Conservation (phyloP, 2,329 filamentous ascomycete species). For the Byssothecium circinans region DNA sequence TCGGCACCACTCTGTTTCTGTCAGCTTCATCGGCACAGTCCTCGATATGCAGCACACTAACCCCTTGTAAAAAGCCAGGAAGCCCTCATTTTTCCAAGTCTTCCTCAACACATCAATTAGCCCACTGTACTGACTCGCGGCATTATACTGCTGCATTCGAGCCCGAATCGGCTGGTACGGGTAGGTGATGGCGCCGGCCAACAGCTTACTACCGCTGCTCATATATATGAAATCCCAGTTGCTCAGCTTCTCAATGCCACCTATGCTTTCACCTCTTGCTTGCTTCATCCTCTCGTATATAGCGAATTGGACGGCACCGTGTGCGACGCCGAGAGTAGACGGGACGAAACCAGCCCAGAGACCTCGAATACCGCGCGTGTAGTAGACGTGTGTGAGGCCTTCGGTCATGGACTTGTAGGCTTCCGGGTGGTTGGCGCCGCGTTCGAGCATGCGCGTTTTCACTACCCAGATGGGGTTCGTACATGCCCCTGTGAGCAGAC, state of each 20-base stretch:
- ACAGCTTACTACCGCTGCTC: slow-evolving; percentile 79
- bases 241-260: slow-evolving; percentile 52
- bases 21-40: slow-evolving; percentile 5
- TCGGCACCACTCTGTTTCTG: slow-evolving; percentile 65
- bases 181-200: slow-evolving; percentile 88
- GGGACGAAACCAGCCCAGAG: slow-evolving; percentile 88
- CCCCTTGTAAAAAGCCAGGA: slow-evolving; percentile 88
- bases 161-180: slow-evolving; percentile 92
- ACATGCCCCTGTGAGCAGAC: slow-evolving; percentile 73
- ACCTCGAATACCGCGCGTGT: slow-evolving; percentile 71
- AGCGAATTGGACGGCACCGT: slow-evolving; percentile 94
- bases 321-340: slow-evolving; percentile 81
- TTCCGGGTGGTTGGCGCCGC: slow-evolving; percentile 70
- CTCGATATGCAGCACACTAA: slow-evolving; percentile 16
- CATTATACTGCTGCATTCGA: slow-evolving; percentile 85
- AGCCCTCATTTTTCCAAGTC: slow-evolving; percentile 78
- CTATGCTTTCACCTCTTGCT: slow-evolving; percentile 53
- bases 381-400: slow-evolving; percentile 68
- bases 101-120: slow-evolving; percentile 71
- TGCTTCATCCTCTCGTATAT: slow-evolving; percentile 80
- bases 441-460: slow-evolving; percentile 95
- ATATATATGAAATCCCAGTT: slow-evolving; percentile 80
- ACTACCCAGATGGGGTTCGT: slow-evolving; percentile 98
- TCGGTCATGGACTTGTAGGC: slow-evolving; percentile 79
- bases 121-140: slow-evolving; percentile 71